Conservation (phyloP, 257 asterid species). For the Solanum pinnatisectum region DNA sequence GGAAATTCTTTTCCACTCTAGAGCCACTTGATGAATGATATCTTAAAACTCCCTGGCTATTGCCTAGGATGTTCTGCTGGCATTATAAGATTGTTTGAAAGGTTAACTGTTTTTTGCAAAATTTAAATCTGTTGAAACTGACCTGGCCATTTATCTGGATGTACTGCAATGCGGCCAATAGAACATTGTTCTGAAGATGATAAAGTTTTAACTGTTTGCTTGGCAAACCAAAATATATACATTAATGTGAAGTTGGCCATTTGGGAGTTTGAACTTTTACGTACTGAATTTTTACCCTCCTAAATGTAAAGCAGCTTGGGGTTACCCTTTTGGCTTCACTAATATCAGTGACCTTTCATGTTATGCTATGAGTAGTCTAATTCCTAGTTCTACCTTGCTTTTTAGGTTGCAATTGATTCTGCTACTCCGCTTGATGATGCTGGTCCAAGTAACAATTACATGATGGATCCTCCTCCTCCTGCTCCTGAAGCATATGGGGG, state of each 20-base stretch:
- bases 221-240: neutral
- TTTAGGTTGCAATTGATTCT: constrained; percentile 96
- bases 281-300: neutral
- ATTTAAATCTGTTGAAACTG: neutral
- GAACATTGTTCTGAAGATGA: neutral
- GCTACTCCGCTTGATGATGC: constrained; percentile 97
- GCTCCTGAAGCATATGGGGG: constrained; percentile 66
- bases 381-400: neutral
- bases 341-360: neutral
- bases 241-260: neutral
- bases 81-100: neutral
- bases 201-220: neutral
- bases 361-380: neutral
- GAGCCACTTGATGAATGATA: neutral
- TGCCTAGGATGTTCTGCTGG: neutral
- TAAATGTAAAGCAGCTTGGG: neutral
- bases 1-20: neutral
- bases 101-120: neutral
- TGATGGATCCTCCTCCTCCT: constrained; percentile 53
- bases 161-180: neutral
- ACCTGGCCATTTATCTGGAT: neutral
- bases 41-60: neutral
- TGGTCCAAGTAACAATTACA: constrained; percentile 59
- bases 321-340: neutral
- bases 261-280: neutral